Base-by-base conservation (phyloP, 139 green algal species). In the Chlorella sp. region DNA sequence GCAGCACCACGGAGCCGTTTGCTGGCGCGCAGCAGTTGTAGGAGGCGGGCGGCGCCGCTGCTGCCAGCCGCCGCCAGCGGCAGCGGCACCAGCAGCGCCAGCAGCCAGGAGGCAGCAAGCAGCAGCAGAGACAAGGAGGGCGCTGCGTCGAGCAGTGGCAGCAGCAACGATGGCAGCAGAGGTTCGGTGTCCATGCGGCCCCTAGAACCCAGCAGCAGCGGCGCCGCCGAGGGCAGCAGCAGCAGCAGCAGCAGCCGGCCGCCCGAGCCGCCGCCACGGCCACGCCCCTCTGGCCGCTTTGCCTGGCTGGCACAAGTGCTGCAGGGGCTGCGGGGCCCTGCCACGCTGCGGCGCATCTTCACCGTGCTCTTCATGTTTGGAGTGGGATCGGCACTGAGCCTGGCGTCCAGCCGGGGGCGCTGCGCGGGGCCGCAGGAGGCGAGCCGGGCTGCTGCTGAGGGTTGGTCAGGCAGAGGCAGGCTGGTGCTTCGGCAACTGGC, bases 401-500 rank as follows among this genome's bases (percentile, higher is more conserved):
- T 84, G 78, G 78, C 78, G 24, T 76, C 78, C 30, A n/a, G 17
- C 62, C 56, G 58, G 8, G 76, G 76, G n/a, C 76, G 76, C 40
- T 72, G 38, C n/a, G 62, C 62, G 3, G 78, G 78, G 1, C 78
- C 78, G 20, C 78, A 84, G 64, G 78, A 84, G 78, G 78, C 76
- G 62, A 9, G 78, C 38, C 1, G 40, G 40, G 70, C 5, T 41
- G 28, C 34, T 11, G 30, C 2, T 4, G 44, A 43, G 73, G 30
- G 34, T 22, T 9, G 19, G 22, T 28, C 9, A 24, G 13, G 67
- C 32, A 70, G 60, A 11, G 46, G 46, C 46, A 7, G 7, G 46
- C 7, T 7, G 8, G 7, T 54, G 46, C 8, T 11, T 54, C 46
- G 7, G 46, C 7, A 17, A 11, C 46, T 60, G 51, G 51, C 51